A percentile compares a stretch with the other conserved stretches of the same genome.
These are phyloP conservation scores for Citeromyces matritensis DNA, from an alignment of 805 yeast genomes.

Conservation along the genomic window DNA sequence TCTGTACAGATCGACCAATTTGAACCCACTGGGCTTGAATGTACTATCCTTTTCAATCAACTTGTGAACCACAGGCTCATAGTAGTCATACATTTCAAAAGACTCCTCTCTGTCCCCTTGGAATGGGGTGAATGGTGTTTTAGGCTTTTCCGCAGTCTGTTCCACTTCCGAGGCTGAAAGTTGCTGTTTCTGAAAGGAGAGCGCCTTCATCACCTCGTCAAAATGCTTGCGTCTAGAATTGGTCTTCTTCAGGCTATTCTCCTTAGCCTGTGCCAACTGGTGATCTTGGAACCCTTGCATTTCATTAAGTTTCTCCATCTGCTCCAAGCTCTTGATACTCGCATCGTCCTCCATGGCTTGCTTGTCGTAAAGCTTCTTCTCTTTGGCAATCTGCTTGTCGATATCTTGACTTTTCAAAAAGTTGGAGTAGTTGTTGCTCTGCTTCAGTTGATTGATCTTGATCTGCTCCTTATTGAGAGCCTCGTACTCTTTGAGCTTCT, in stretches of 20 bases:
- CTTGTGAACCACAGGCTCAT: constrained; percentile 40
- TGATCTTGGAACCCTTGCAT: constrained; percentile 23
- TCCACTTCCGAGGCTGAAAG: constrained; percentile 13
- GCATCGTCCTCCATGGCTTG: constrained; percentile 40
- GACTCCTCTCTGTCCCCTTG: constrained; percentile 67
- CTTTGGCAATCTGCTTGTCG: constrained; percentile 57
- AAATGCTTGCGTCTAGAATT: constrained; percentile 49
- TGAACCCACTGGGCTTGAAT: constrained; percentile 78
- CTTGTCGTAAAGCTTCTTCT: constrained; percentile 49
- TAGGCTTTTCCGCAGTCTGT: constrained; percentile 12
- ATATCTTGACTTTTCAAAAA: constrained; percentile 49
- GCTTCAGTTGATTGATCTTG: constrained; percentile 58
- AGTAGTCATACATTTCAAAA: constrained; percentile 31
- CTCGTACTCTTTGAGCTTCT: constrained; percentile 53
- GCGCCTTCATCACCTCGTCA: constrained; percentile 18
- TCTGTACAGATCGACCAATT: constrained; percentile 50
- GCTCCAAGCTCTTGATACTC: constrained; percentile 23
- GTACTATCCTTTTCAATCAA: constrained; percentile 34
- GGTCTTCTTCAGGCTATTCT: constrained; percentile 43
- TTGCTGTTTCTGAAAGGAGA: constrained; percentile 12
- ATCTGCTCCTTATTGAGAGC: constrained; percentile 62
- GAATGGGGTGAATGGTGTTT: constrained; percentile 80
- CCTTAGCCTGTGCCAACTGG: constrained; percentile 35
- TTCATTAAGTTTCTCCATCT: constrained; percentile 38
- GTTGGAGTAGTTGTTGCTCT: constrained; percentile 55